phyloP scores from a whole-genome alignment of 352 stramenopile genomes.

The Peronosclerospora sorghi region DNA sequence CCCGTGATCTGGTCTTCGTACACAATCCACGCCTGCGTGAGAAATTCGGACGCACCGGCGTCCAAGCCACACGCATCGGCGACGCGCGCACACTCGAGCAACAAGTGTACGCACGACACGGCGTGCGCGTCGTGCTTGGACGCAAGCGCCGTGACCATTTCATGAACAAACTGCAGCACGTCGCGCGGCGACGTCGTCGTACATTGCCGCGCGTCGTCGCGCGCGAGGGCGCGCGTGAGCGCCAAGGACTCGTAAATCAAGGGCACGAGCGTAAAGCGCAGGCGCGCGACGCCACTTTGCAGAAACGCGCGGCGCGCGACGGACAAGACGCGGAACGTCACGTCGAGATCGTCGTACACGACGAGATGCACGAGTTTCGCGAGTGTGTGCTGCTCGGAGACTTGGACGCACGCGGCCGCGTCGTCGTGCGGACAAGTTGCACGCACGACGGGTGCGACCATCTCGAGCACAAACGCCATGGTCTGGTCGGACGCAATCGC shows the following conservation, averaged over 20 bases:
- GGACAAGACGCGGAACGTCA: constrained; percentile 46
- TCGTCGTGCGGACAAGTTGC: too few relatives aligned
- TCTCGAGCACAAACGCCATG: constrained; percentile 42
- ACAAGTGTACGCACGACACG: constrained; percentile 86
- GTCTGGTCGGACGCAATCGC: constrained; percentile 23
- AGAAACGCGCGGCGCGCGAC: constrained; percentile 63
- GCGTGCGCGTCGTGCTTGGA: constrained; percentile 67
- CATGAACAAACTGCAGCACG: constrained; percentile 95
- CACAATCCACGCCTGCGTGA: constrained; percentile 91
- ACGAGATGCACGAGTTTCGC: constrained; percentile 92
- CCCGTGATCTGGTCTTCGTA: constrained; percentile 95
- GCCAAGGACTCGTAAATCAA: constrained; percentile 87
- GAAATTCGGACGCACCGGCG: constrained; percentile 94
- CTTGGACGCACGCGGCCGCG: too few relatives aligned
- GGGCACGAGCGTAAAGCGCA: constrained; percentile 87
- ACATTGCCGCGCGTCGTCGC: too few relatives aligned
- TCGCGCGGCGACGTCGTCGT: constrained; percentile 86
- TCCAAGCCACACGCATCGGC: constrained; percentile 79
- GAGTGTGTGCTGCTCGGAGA: constrained; percentile 88
- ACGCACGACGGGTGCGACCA: constrained; percentile 87
- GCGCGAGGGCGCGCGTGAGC: constrained; percentile 51
- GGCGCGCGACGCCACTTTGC: constrained; percentile 80
- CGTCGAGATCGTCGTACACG: constrained; percentile 53
- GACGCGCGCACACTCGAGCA: constrained; percentile 88
- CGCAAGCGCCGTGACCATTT: constrained; percentile 90